phyloP scores from a whole-genome alignment of 2,329 filamentous ascomycete genomes.

The Byssothecium circinans region DNA sequence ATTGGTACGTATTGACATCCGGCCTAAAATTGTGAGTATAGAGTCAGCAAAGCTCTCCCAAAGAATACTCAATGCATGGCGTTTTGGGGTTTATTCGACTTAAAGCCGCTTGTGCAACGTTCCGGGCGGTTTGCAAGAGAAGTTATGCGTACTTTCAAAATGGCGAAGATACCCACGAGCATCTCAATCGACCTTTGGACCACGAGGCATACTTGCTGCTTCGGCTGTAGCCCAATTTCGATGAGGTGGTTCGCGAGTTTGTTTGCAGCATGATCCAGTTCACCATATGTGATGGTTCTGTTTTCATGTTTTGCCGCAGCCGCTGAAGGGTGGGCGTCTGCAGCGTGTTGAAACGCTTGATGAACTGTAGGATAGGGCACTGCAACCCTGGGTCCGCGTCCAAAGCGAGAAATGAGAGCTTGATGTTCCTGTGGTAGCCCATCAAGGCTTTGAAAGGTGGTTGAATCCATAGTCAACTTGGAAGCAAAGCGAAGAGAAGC shows the following conservation, averaged over 20 bases:
- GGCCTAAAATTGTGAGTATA: conserved; percentile 25
- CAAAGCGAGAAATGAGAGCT: conserved; percentile 23
- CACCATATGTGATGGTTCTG: conserved; percentile 30
- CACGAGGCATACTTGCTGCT: conserved; percentile 58
- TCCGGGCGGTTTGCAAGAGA: no score
- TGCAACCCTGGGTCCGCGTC: conserved; percentile 21
- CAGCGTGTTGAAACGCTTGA: conserved; percentile 32
- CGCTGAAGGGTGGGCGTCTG: conserved; percentile 22
- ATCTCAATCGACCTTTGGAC: conserved; percentile 59
- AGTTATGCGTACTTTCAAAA: conserved; percentile 46
- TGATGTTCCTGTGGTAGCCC: conserved; percentile 23
- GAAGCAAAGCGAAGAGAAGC: neutral
- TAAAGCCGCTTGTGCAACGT: no score
- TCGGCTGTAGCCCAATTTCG: conserved; percentile 25
- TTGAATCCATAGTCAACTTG: conserved; percentile 13
- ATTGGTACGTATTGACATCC: conserved; percentile 63
- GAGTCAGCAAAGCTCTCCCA: no score
- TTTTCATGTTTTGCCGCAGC: conserved; percentile 26
- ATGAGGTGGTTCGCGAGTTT: conserved; percentile 37
- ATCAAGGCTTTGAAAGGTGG: conserved; percentile 16
- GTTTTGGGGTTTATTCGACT: no score
- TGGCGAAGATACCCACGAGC: conserved; percentile 59
- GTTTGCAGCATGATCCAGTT: conserved; percentile 35
- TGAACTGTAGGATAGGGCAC: conserved; percentile 26
- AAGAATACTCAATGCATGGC: no score